phyloP scores from a whole-genome alignment of 2,329 filamentous ascomycete species.

The Clonostachys rhizophaga region DNA sequence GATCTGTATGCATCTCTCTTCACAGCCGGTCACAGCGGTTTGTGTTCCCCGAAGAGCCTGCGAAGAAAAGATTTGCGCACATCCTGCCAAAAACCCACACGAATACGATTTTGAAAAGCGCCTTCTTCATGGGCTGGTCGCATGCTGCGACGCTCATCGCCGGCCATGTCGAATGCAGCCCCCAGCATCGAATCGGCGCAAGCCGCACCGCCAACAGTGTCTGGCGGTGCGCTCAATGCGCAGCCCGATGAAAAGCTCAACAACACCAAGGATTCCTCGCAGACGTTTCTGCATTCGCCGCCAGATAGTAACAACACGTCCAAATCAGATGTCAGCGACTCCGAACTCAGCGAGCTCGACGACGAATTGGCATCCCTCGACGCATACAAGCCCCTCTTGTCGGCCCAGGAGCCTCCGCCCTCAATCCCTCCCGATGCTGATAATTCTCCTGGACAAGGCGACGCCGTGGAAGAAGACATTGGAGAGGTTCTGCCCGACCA shows the following conservation, averaged over 20 bases:
- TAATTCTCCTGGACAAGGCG: slow-evolving; percentile 8
- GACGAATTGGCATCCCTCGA: slow-evolving; percentile 34
- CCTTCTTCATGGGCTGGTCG: slow-evolving; percentile 12
- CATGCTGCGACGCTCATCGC: slow-evolving; percentile 26
- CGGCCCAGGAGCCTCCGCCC: not conserved
- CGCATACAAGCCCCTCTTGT: slow-evolving; percentile 15
- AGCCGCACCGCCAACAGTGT: slow-evolving; percentile 6
- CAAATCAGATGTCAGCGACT: slow-evolving; percentile 57
- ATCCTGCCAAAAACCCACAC: not conserved
- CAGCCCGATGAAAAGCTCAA: slow-evolving; percentile 15
- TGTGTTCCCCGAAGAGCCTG: no score
- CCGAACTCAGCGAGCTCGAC: slow-evolving; percentile 63
- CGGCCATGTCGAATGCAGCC: slow-evolving; percentile 52
- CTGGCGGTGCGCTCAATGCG: slow-evolving; percentile 9
- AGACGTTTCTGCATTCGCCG: slow-evolving; percentile 54
- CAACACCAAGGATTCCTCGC: slow-evolving; percentile 21
- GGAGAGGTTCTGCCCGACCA: slow-evolving; percentile 80
- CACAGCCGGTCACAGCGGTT: no score
- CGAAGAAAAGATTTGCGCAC: not conserved
- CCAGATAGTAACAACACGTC: slow-evolving; percentile 58
- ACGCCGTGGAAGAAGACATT: slow-evolving; percentile 52
- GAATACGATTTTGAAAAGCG: not conserved
- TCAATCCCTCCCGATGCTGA: slow-evolving; percentile 3
- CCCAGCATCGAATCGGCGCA: slow-evolving; percentile 38
- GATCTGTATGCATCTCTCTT: no score